Conservation (phyloP, 2,329 filamentous ascomycete species). For the Stemphylium beticola region DNA sequence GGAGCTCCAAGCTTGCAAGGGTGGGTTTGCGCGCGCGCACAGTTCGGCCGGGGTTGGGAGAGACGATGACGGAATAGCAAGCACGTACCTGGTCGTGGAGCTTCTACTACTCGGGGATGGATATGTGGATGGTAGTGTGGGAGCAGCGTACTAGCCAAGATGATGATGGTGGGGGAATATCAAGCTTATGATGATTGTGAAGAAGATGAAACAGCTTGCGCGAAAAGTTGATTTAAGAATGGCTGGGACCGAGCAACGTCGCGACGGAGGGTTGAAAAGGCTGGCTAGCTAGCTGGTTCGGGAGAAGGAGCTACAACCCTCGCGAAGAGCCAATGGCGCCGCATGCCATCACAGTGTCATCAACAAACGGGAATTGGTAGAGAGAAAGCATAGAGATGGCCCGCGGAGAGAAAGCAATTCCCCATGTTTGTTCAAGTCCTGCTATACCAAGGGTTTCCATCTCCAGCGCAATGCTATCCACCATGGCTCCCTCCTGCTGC, state of each 20-base stretch:
- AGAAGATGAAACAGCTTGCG: not conserved
- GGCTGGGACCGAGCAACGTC: conserved; percentile 14
- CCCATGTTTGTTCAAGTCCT: too few species aligned
- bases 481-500: not conserved
- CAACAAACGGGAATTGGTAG: too few species aligned
- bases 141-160: too few species aligned
- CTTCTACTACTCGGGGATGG: not conserved
- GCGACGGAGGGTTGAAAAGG: conserved; percentile 9
- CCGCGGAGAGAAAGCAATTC: too few species aligned
- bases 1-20: conserved; percentile 29
- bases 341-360: conserved; percentile 9
- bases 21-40: conserved; percentile 26
- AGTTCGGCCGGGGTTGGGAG: conserved; percentile 29
- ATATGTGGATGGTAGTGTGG: conserved; percentile 8
- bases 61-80: conserved; percentile 7
- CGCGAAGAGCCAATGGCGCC: conserved; percentile 15
- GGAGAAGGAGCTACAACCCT: conserved; percentile 13
- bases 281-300: conserved; percentile 2
- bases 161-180: too few species aligned
- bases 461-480: not conserved
- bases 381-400: too few species aligned
- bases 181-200: too few species aligned
- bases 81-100: conserved; percentile 37
- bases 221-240: not conserved
- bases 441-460: too few species aligned